phyloP scores from a whole-genome alignment of 345 rosid species.

The Boechera stricta region DNA sequence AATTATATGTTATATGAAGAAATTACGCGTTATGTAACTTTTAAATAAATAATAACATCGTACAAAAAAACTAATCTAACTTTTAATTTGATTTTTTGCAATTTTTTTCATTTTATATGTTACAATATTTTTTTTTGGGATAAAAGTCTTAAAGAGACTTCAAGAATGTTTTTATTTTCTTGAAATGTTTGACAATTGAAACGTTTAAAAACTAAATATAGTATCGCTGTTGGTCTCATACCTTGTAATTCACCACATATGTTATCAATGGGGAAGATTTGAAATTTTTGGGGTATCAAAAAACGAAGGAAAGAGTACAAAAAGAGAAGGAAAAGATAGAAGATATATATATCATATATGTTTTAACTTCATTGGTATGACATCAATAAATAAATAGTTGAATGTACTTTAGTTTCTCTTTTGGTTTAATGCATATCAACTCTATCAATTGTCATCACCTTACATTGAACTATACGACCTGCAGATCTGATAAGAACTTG shows the following conservation, averaged over 20 bases:
- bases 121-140: not conserved
- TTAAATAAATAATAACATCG: no score
- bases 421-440: constrained; percentile 31
- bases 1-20: no score
- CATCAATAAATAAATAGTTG: constrained; percentile 35
- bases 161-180: constrained; percentile 30
- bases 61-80: not conserved
- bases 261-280: constrained; percentile 18
- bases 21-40: not conserved
- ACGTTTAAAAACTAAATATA: constrained; percentile 3
- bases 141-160: constrained; percentile 10
- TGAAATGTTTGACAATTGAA: constrained; percentile 11
- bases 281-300: not conserved
- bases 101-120: not conserved
- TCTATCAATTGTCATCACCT: constrained; percentile 38
- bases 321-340: constrained; percentile 16
- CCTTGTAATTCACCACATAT: constrained; percentile 38
- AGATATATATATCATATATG: not conserved
- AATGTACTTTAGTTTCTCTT: constrained; percentile 43
- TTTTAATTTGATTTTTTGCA: no score
- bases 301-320: constrained; percentile 25
- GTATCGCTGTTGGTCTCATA: constrained; percentile 17
- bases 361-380: constrained; percentile 32
- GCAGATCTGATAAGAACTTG: constrained; percentile 31
- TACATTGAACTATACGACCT: constrained; percentile 31